Conservation (phyloP, 1,139 yeast genomes). For the Wickerhamomyces sp. region DNA sequence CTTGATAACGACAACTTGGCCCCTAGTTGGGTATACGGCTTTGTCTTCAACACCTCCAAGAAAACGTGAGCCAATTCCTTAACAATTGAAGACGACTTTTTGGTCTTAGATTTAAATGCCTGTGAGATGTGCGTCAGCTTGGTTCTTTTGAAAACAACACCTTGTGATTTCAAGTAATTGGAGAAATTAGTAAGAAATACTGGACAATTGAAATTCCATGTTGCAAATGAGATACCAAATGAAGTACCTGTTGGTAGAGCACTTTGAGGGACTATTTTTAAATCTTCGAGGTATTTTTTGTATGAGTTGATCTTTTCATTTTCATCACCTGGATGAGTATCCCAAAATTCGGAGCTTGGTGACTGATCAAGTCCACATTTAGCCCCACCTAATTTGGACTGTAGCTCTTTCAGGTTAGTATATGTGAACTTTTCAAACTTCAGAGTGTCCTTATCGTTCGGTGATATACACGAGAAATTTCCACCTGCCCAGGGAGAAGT, state of each 20-base stretch:
- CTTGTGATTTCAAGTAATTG: constrained; percentile 35
- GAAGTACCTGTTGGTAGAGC: constrained; percentile 43
- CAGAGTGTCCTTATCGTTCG: constrained; percentile 46
- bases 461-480: constrained; percentile 56
- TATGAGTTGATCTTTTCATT: constrained; percentile 45
- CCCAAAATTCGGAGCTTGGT: constrained; percentile 54
- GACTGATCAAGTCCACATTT: constrained; percentile 50
- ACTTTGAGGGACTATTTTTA: constrained; percentile 27
- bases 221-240: constrained; percentile 48
- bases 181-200: constrained; percentile 43
- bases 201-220: constrained; percentile 71
- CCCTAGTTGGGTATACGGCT: constrained; percentile 56
- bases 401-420: constrained; percentile 38
- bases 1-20: constrained; percentile 60
- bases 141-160: constrained; percentile 44
- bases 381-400: constrained; percentile 44
- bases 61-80: constrained; percentile 58
- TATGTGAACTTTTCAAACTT: constrained; percentile 53
- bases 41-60: constrained; percentile 55
- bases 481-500: constrained; percentile 86
- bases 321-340: constrained; percentile 34
- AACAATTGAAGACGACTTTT: constrained; percentile 59
- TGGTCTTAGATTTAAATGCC: constrained; percentile 39
- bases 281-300: constrained; percentile 40
- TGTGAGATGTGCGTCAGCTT: constrained; percentile 48